Evolutionary conservation across 1,284 basidiomycete genomes (phyloP).

Genomic region (Farysia itapuensis): DNA sequence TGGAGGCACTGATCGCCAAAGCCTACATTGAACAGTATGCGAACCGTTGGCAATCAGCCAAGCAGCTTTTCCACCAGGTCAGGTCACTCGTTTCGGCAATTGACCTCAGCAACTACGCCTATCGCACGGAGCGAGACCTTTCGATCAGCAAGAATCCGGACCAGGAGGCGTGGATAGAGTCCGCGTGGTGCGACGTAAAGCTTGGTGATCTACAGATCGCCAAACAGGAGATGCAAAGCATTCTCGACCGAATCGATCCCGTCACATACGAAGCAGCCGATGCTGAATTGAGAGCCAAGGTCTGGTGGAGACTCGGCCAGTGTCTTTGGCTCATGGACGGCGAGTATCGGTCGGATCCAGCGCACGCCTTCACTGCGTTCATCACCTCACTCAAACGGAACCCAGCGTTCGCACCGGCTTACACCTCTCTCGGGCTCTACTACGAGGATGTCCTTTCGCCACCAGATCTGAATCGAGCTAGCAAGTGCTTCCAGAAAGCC

Average conservation of each 20-base stretch:
- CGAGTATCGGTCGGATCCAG: conserved; percentile 52
- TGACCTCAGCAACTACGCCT: conserved; percentile 11
- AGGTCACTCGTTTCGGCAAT: conserved; percentile 4
- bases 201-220: conserved; percentile 66
- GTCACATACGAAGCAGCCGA: conserved; percentile 28
- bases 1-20: conserved; percentile 72
- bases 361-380: conserved; percentile 67
- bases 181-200: conserved; percentile 80
- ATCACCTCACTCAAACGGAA: conserved; percentile 79
- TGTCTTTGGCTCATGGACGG: conserved; percentile 76
- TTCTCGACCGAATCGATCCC: conserved; percentile 67
- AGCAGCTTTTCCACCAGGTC: conserved; percentile 66
- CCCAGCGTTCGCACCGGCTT: conserved; percentile 80
- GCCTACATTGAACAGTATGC: conserved; percentile 74
- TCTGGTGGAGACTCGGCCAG: conserved; percentile 80
- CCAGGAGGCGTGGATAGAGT: conserved; percentile 77
- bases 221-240: conserved; percentile 66
- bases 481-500: conserved; percentile 97
- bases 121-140: conserved; percentile 55
- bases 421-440: conserved; percentile 89
- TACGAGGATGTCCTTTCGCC: conserved; percentile 75
- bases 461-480: conserved; percentile 78
- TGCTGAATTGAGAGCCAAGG: conserved; percentile 67
- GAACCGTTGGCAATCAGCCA: conserved; percentile 73
- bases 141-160: conserved; percentile 63